Base-by-base conservation (phyloP, 179 eudicot species). In the Beta macrorhiza region DNA sequence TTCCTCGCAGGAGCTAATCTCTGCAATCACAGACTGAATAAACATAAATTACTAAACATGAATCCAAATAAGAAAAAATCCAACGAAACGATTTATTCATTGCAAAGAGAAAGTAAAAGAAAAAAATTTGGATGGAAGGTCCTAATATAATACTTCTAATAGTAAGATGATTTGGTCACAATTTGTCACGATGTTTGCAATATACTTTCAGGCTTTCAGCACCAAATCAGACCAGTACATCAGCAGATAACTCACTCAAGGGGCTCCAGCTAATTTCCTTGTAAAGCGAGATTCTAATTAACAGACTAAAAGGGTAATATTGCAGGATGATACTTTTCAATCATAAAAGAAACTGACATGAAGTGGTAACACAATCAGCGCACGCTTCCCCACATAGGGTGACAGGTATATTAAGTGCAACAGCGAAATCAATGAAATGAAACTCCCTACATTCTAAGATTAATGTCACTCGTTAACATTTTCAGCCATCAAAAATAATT, bases 1-100 rank as follows among this genome's bases (percentile, higher is more conserved):
- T 88, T 96, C 98, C 80, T 91, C 92, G 65, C 87, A 88, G 57
- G 92, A 90, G 89, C 97, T 92, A 84, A 96, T 93, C 88, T 96
- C 99, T 84, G 98, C 92, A 89, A 96, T 89, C 84, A 91, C 98
- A 62, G 94, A 91, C 99, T 96, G 90, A 29, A 81, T 83, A 77
- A 42, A 74, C 62, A 83, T 71, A 44, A 61, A 78, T 81, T 63
- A 72, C 51, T 53, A 13, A 75, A 61, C 68, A 76, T 70, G 77
- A 78, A 59, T 32, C 57, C n/a, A 56, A 62, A 67, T 64, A 80
- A 56, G 17, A 72, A 58, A 74, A 63, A 9, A 74, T 67, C 19
- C 14, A 1, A 42, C 20, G 25, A 77, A 76, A 37, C 12, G 58
- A 20, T 20, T 57, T 47, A 17, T 9, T 45, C 57, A 75, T 8